These are phyloP conservation scores for Nematodospora valgi DNA, from an alignment of 805 yeast species.

Conservation along the genomic window DNA sequence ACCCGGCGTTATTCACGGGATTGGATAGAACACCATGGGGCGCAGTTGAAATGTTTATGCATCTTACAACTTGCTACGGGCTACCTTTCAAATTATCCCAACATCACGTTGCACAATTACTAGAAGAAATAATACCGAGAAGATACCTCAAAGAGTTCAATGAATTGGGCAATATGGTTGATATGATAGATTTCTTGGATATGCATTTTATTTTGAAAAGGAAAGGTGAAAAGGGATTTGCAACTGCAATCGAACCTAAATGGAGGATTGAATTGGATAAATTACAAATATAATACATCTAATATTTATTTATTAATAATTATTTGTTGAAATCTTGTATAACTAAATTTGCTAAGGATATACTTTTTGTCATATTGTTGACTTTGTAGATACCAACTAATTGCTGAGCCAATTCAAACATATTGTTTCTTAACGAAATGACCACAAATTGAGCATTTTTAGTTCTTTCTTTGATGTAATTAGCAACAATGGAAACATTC, in stretches of 20 bases:
- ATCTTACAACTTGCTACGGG: conserved; percentile 74
- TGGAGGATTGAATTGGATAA: conserved; percentile 8
- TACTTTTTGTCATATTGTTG: conserved; percentile 84
- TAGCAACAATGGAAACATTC: conserved; percentile 96
- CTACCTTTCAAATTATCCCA: conserved; percentile 80
- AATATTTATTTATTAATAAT: not conserved
- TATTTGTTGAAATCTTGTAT: conserved; percentile 3
- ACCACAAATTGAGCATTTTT: conserved; percentile 96
- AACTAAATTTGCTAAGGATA: conserved; percentile 38
- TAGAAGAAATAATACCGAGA: conserved; percentile 47
- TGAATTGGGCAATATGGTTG: conserved; percentile 52
- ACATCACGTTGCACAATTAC: conserved; percentile 88
- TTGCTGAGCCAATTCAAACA: conserved; percentile 95
- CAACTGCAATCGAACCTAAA: conserved; percentile 34
- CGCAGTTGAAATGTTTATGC: conserved; percentile 81
- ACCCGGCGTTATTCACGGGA: conserved; percentile 88
- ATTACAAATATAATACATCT: conserved; percentile 1
- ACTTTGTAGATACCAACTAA: conserved; percentile 94
- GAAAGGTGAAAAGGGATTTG: conserved; percentile 69
- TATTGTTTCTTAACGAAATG: conserved; percentile 90
- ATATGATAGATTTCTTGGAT: conserved; percentile 83
- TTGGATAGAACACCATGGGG: conserved; percentile 79
- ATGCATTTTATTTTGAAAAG: conserved; percentile 61
- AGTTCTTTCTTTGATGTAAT: conserved; percentile 92
- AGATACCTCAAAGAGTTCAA: conserved; percentile 53